These are phyloP conservation scores for Irpex rosettiformis DNA, from an alignment of 1,284 basidiomycete genomes.

Conservation along the genomic window DNA sequence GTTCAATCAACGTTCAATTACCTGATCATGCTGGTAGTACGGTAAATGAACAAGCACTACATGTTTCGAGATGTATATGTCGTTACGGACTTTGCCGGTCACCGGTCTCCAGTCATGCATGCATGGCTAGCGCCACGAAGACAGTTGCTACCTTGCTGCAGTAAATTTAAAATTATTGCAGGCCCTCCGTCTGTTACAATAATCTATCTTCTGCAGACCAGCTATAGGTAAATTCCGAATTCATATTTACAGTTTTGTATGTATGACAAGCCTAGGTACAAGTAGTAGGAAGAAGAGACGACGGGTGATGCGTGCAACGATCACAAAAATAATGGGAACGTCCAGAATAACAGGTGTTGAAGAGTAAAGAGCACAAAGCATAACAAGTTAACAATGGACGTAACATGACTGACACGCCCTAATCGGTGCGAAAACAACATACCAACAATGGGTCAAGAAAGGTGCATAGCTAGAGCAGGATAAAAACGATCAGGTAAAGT, in stretches of 20 bases:
- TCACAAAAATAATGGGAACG: background rate
- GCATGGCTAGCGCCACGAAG: too few relatives aligned
- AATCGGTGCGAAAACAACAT: conserved; percentile 1
- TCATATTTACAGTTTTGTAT: conserved; percentile 1
- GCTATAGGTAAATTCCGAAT: background rate
- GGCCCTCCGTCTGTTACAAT: too few relatives aligned
- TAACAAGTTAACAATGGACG: background rate
- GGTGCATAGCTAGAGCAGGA: conserved; percentile 1
- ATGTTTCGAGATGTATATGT: too few relatives aligned
- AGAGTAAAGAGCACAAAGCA: conserved; percentile 3
- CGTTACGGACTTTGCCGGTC: too few relatives aligned
- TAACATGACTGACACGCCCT: background rate
- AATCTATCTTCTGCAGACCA: too few relatives aligned
- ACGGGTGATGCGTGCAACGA: background rate
- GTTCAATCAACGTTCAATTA: too few relatives aligned
- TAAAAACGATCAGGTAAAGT: background rate
- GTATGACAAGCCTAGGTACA: background rate
- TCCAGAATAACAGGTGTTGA: conserved; percentile 1
- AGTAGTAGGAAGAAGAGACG: background rate
- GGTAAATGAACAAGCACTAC: too few relatives aligned
- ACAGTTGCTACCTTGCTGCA: too few relatives aligned
- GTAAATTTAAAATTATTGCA: too few relatives aligned
- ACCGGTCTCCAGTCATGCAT: too few relatives aligned
- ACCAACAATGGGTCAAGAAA: background rate
- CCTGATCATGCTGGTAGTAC: too few relatives aligned